Evolutionary conservation across 2,329 filamentous ascomycete genomes (phyloP).

Genomic region (Stagonosporopsis tanaceti): DNA sequence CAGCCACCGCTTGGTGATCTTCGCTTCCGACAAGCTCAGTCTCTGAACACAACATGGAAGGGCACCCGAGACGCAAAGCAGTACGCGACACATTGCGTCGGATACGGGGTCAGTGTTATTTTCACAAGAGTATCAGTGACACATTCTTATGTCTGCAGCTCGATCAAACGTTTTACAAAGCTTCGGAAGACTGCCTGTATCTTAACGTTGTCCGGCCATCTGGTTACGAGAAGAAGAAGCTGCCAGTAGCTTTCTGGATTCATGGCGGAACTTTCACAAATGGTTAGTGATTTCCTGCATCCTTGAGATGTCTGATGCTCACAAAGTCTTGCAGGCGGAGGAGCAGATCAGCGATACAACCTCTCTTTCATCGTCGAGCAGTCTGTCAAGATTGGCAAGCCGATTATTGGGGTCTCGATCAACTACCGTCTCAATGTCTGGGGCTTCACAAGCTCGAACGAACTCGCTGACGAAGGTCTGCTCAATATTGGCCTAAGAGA

Average conservation of each 20-base stretch:
- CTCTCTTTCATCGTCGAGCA: slow-evolving; percentile 50
- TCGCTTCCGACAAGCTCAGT: slow-evolving; percentile 26
- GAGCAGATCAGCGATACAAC: slow-evolving; percentile 60
- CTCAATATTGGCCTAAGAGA: slow-evolving; percentile 63
- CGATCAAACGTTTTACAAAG: slow-evolving; percentile 22
- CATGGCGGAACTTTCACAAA: slow-evolving; percentile 47
- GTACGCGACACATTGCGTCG: slow-evolving; percentile 33
- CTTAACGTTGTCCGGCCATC: slow-evolving; percentile 47
- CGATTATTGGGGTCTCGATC: slow-evolving; percentile 34
- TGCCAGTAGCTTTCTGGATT: slow-evolving; percentile 27
- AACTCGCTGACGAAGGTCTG: slow-evolving; percentile 27
- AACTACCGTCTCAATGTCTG: slow-evolving; percentile 40
- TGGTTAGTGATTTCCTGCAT: background rate
- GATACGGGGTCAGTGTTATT: slow-evolving; percentile 13
- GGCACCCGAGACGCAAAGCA: slow-evolving; percentile 47
- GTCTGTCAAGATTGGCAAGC: slow-evolving; percentile 34
- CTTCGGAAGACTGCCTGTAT: slow-evolving; percentile 51
- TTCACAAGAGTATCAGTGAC: background rate
- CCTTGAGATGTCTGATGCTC: slow-evolving; percentile 8
- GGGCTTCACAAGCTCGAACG: slow-evolving; percentile 27
- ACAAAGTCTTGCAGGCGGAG: slow-evolving; percentile 25
- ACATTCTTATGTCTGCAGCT: slow-evolving; percentile 10
- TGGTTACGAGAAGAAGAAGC: slow-evolving; percentile 11
- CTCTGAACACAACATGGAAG: slow-evolving; percentile 31
- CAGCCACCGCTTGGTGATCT: slow-evolving; percentile 42